Conservation (phyloP, 148 eudicot genomes). For the Arbutus unedo region DNA sequence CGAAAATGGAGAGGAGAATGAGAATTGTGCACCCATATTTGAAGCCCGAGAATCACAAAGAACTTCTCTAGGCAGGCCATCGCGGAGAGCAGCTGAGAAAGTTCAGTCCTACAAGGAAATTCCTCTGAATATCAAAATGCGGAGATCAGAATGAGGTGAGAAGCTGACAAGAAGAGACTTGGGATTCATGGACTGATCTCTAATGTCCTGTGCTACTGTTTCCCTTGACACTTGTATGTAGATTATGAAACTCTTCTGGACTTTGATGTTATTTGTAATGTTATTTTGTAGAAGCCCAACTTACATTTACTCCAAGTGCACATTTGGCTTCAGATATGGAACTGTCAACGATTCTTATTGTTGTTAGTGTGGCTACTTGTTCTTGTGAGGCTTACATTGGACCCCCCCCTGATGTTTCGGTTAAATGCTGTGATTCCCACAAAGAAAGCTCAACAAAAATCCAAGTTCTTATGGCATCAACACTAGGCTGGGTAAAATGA, state of each 20-base stretch:
- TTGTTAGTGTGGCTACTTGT: no score
- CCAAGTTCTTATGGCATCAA: no score
- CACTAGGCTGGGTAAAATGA: no score
- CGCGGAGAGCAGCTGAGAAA: conserved; percentile 32
- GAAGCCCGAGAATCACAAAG: conserved; percentile 18
- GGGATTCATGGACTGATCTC: not conserved
- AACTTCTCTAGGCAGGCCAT: conserved; percentile 35
- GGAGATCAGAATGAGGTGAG: conserved; percentile 25
- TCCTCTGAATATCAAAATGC: conserved; percentile 38
- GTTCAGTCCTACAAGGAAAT: conserved; percentile 44
- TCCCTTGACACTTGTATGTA: not conserved
- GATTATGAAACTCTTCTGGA: not conserved
- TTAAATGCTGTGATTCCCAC: no score
- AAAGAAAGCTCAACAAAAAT: no score
- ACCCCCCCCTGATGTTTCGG: no score
- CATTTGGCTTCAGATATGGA: no score
- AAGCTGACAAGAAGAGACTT: not conserved
- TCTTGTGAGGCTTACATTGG: no score
- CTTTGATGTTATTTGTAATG: not conserved
- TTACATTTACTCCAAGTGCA: no score
- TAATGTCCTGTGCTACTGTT: not conserved
- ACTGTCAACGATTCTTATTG: no score
- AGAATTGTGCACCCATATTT: not conserved
- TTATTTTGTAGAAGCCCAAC: not conserved
- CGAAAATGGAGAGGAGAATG: not conserved